Evolutionary conservation across 768 basidiomycete species (phyloP), one percentile per base, ranked within the genome.

Genomic region (Suillus sp.): DNA sequence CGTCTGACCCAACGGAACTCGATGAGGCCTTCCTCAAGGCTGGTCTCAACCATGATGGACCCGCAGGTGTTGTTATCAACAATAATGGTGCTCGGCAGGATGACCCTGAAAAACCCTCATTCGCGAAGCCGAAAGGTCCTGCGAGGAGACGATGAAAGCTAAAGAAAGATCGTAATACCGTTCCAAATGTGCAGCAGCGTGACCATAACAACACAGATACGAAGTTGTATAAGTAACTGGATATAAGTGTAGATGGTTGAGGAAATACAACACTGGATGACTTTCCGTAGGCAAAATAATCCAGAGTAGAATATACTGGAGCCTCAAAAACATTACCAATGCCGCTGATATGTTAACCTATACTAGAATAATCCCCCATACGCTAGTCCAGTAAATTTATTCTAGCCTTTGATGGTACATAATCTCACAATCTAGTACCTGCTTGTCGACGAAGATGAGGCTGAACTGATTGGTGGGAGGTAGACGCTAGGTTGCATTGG

Each of bases 1-100:
- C 92, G 0, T 91, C 92, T 0, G 88, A 93, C 67, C 90, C 92
- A 0, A 65, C 68, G 18, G 95, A 96, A 69, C 67, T 97, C 16
- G 82, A 87, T 42, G 88, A 87, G 68, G 75, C 77, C 0, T 89
- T 82, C 69, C 74, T 97, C 60, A 81, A 78, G 62, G 73, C 80
- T 13, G 87, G 90, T 67, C 79, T 96, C 25, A 81, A 80, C 7
- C 66, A 81, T 18, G 62, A 62, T 14, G 64, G 59, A 38, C 58
- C 56, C 4, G n/a, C 40, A 40, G 40, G 25, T 40, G 63, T 62
- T 25, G 65, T 64, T 20, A 62, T 30, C 2, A 53, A 58, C 8
- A 59, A 67, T 22, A 65, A 59, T 53, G 65, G 63, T 38, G 56
- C 68, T 20, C 72, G 68, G n/a, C 35, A 65, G 18, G 67, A 62